These are phyloP conservation scores for Neoboletus magnificus DNA, from an alignment of 768 basidiomycete species.

Conservation along the genomic window DNA sequence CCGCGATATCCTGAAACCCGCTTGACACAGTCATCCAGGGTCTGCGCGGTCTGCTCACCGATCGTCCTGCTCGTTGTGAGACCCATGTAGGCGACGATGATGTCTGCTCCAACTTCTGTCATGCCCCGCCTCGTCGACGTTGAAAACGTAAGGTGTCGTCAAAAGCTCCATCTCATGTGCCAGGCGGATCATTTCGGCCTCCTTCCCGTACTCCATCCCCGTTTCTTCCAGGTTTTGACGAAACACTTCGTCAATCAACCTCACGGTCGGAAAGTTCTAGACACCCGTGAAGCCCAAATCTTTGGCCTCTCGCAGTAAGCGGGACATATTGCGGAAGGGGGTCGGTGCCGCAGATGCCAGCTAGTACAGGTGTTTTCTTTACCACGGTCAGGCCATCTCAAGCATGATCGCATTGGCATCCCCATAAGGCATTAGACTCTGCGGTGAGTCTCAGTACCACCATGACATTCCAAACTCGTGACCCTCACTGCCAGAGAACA, in stretches of 20 bases:
- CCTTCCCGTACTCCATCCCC: conserved; percentile 28
- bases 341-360: conserved; percentile 28
- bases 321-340: conserved; percentile 28
- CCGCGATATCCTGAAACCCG: conserved; percentile 16
- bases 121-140: conserved; percentile 24
- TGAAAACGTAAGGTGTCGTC: conserved; percentile 31
- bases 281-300: conserved; percentile 26
- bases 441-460: background rate
- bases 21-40: conserved; percentile 23
- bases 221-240: conserved; percentile 31
- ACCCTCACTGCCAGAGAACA: conserved; percentile 27
- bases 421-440: conserved; percentile 30
- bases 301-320: conserved; percentile 23
- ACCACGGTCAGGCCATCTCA: conserved; percentile 31
- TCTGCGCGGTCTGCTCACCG: conserved; percentile 23
- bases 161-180: conserved; percentile 23
- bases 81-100: conserved; percentile 28
- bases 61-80: conserved; percentile 28
- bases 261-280: conserved; percentile 29
- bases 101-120: conserved; percentile 24
- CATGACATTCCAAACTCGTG: background rate
- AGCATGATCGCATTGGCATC: conserved; percentile 29
- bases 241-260: conserved; percentile 28
- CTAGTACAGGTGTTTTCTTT: conserved; percentile 26
- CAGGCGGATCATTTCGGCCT: conserved; percentile 30